Evolutionary conservation across 2,329 filamentous ascomycete genomes (phyloP).

Genomic region (Pleurostoma richardsiae): DNA sequence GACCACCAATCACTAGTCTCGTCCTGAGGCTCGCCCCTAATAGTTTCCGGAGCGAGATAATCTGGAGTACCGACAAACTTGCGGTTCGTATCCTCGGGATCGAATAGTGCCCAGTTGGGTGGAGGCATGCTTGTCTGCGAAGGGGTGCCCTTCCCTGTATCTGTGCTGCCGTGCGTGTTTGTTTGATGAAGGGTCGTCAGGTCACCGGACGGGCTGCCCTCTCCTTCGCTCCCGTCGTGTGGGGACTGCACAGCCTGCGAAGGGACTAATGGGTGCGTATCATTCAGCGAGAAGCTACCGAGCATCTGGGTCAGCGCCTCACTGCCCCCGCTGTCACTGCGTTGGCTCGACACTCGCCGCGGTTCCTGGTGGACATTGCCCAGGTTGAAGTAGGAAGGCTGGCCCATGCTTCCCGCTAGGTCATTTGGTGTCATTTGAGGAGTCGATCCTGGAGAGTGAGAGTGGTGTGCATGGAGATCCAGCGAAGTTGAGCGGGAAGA

Average conservation of each 20-base stretch:
- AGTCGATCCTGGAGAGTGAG: conserved; percentile 74
- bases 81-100: conserved; percentile 87
- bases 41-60: conserved; percentile 94
- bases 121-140: conserved; percentile 71
- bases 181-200: conserved; percentile 58
- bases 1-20: conserved; percentile 99
- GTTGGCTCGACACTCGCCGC: conserved; percentile 69
- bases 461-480: conserved; percentile 66
- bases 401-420: conserved; percentile 57
- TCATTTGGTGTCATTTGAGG: conserved; percentile 82
- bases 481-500: conserved; percentile 93
- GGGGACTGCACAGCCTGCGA: conserved; percentile 49
- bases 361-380: conserved; percentile 50
- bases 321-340: conserved; percentile 90
- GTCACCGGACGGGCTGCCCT: conserved; percentile 73
- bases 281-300: conserved; percentile 69
- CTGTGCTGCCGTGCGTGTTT: conserved; percentile 33
- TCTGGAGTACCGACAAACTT: conserved; percentile 96
- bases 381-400: conserved; percentile 91
- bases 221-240: conserved; percentile 67
- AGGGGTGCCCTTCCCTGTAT: conserved; percentile 54
- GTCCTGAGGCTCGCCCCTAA: conserved; percentile 90
- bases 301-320: conserved; percentile 82
- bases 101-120: conserved; percentile 88
- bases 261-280: conserved; percentile 39